phyloP scores from a whole-genome alignment of 345 rosid genomes.

The Brassica cretica region DNA sequence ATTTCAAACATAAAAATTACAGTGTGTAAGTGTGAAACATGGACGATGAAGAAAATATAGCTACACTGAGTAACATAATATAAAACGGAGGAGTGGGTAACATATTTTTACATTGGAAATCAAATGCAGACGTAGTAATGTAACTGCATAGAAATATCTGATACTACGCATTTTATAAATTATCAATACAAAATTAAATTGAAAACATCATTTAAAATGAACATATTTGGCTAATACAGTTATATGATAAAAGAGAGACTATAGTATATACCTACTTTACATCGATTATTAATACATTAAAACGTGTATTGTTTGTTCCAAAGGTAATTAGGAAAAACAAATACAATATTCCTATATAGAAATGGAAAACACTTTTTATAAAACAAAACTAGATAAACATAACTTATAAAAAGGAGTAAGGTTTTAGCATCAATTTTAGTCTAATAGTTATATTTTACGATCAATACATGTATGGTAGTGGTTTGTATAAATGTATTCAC shows the following conservation, averaged over 20 bases:
- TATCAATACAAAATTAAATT: not conserved
- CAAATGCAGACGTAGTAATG: too few species aligned
- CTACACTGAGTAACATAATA: not conserved
- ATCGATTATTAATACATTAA: too few species aligned
- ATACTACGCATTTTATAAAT: too few species aligned
- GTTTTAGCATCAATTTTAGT: not conserved
- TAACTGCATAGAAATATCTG: too few species aligned
- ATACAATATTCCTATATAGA: not conserved
- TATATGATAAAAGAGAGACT: too few species aligned
- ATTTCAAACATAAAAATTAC: not conserved
- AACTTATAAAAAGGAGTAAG: not conserved
- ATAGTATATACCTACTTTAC: not conserved
- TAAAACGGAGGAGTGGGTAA: not conserved
- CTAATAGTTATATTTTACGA: not conserved
- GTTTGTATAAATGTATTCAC: not conserved
- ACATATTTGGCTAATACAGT: not conserved
- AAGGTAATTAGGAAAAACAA: not conserved
- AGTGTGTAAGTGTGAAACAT: not conserved
- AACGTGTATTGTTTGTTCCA: not conserved
- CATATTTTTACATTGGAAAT: too few species aligned
- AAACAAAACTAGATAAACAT: not conserved
- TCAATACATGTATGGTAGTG: not conserved
- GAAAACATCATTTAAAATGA: not conserved
- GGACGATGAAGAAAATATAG: not conserved
- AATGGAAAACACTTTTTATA: not conserved